phyloP scores from a whole-genome alignment of 2,329 filamentous ascomycete species.

The Monosporascus sp. region DNA sequence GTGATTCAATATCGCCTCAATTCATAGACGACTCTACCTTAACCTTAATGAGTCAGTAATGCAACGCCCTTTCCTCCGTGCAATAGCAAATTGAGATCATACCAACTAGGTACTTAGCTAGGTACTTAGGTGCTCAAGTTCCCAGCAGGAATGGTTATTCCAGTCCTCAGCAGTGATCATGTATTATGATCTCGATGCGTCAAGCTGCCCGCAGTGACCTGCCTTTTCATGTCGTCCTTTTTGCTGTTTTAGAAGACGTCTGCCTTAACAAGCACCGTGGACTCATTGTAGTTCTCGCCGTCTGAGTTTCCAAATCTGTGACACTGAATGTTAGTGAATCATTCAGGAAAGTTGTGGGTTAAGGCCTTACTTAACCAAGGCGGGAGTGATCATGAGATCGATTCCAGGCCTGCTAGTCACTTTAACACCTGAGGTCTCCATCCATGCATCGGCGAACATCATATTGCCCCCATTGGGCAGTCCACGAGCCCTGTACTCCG shows the following conservation, averaged over 20 bases:
- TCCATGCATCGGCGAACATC: background rate
- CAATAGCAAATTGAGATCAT: background rate
- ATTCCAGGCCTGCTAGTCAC: background rate
- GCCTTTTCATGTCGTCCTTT: background rate
- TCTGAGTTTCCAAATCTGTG: background rate
- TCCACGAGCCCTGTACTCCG: background rate
- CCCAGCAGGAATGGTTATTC: background rate
- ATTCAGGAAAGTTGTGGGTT: background rate
- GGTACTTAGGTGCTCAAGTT: background rate
- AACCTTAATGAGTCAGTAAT: too few relatives aligned
- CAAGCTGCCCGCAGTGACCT: background rate
- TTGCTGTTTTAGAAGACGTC: background rate
- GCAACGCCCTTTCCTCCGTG: background rate
- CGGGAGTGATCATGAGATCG: background rate
- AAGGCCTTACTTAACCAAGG: background rate
- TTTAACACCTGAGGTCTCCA: background rate
- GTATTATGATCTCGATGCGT: background rate
- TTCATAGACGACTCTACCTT: background rate
- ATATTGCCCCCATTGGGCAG: fast-evolving
- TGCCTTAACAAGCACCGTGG: background rate
- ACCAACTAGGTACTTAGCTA: background rate
- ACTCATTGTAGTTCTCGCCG: background rate
- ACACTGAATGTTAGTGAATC: background rate
- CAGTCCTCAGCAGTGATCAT: background rate
- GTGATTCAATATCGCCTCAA: background rate